phyloP scores from a whole-genome alignment of 1,284 basidiomycete genomes.

The Ceratobasidium sp. region DNA sequence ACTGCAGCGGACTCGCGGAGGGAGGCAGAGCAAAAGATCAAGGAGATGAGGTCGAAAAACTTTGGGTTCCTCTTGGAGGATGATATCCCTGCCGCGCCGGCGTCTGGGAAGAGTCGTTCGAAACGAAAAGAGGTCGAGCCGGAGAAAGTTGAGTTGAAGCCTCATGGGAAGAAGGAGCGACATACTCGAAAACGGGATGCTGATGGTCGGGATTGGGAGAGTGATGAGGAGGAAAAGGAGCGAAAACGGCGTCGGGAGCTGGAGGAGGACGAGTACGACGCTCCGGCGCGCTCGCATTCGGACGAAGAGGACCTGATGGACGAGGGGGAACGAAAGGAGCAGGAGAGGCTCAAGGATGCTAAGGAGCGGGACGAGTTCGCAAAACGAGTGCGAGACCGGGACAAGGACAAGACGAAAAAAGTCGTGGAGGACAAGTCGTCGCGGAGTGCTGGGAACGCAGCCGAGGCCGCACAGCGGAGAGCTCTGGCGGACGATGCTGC shows the following conservation, averaged over 20 bases:
- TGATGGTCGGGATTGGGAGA: conserved; percentile 85
- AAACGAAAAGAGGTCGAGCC: conserved; percentile 64
- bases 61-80: conserved; percentile 86
- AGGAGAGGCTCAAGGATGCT: conserved; percentile 82
- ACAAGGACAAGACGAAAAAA: conserved; percentile 88
- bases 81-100: conserved; percentile 58
- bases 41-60: conserved; percentile 77
- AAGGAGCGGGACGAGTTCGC: conserved; percentile 95
- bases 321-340: conserved; percentile 77
- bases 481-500: conserved; percentile 87
- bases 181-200: conserved; percentile 84
- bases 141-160: conserved; percentile 59
- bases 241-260: conserved; percentile 60
- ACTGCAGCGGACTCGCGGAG: conserved; percentile 63
- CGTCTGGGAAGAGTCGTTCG: conserved; percentile 58
- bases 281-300: not conserved
- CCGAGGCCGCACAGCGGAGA: conserved; percentile 85
- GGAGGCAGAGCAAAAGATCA: conserved; percentile 78
- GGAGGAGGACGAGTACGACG: conserved; percentile 40
- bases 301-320: conserved; percentile 72
- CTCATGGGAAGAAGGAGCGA: conserved; percentile 62
- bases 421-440: conserved; percentile 94
- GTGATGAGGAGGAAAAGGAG: conserved; percentile 85
- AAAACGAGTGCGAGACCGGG: conserved; percentile 85
- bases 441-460: conserved; percentile 71